Conservation (phyloP, 768 basidiomycete species). For the Agaricus blazei region DNA sequence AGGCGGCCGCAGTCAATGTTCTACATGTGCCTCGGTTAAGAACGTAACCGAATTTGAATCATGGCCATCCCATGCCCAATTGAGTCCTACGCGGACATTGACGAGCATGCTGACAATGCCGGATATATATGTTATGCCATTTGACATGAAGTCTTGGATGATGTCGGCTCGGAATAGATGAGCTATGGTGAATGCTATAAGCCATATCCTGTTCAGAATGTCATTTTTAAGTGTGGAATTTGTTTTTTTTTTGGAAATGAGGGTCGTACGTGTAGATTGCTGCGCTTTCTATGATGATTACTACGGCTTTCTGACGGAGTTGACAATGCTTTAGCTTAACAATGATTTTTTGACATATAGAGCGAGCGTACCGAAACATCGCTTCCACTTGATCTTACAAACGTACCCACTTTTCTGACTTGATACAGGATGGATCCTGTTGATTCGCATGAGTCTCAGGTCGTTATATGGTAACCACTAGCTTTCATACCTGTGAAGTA, state of each 20-base stretch:
- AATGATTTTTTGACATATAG: too few species aligned
- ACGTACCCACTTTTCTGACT: not conserved
- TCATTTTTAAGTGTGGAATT: not conserved
- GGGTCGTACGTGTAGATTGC: slow-evolving; percentile 12
- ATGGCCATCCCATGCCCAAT: slow-evolving; percentile 7
- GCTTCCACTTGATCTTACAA: not conserved
- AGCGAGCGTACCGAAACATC: not conserved
- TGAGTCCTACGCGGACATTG: slow-evolving; percentile 14
- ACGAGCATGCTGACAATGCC: slow-evolving; percentile 15
- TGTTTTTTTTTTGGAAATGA: not conserved
- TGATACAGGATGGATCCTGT: not conserved
- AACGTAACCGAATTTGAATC: not conserved
- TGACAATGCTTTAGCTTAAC: not conserved
- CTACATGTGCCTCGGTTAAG: not conserved
- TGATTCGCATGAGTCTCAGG: too few species aligned
- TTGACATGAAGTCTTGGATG: not conserved
- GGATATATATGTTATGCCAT: slow-evolving; percentile 5
- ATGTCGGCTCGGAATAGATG: not conserved
- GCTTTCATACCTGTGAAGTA: not conserved
- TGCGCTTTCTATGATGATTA: slow-evolving; percentile 14
- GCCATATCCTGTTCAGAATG: not conserved
- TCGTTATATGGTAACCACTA: too few species aligned
- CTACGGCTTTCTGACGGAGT: not conserved
- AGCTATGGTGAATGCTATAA: not conserved
- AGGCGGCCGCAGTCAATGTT: too few species aligned